Percentiles rank a stretch among this genome's conserved stretches.
Conservation (phyloP, 352 stramenopile genomes). For the Heterotrichella gracilis region DNA sequence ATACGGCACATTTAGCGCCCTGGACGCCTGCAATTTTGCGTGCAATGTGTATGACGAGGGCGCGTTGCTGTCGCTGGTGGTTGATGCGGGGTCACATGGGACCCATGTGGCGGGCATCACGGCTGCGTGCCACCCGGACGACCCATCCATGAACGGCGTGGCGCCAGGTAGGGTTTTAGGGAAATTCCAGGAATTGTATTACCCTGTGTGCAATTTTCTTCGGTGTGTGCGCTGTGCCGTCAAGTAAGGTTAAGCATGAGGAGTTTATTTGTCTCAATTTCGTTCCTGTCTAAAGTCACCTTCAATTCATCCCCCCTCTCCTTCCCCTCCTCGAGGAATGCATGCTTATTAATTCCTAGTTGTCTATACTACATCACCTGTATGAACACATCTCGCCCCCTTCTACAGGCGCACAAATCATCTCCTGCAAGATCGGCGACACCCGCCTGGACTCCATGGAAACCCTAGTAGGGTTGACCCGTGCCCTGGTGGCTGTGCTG, state of each 20-base stretch:
- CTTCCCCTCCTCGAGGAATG: too few relatives aligned
- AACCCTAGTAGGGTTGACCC: constrained; percentile 42
- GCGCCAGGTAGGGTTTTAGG: too few relatives aligned
- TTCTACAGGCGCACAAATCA: constrained; percentile 61
- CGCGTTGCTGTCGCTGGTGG: constrained; percentile 45
- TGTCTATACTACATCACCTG: too few relatives aligned
- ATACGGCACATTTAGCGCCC: constrained; percentile 48
- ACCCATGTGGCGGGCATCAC: constrained; percentile 75
- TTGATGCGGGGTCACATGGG: constrained; percentile 55
- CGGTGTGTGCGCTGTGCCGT: too few relatives aligned
- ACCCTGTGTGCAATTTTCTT: too few relatives aligned
- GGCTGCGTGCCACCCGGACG: constrained; percentile 35
- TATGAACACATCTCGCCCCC: too few relatives aligned
- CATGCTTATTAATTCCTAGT: too few relatives aligned
- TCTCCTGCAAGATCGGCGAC: constrained; percentile 71
- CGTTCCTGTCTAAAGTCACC: too few relatives aligned
- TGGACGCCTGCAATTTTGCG: constrained; percentile 69
- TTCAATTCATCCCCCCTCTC: too few relatives aligned
- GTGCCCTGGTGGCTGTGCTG: constrained; percentile 51
- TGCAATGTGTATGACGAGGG: constrained; percentile 71
- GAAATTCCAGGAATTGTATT: too few relatives aligned
- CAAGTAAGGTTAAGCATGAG: too few relatives aligned
- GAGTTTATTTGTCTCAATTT: too few relatives aligned
- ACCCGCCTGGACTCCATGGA: constrained; percentile 60
- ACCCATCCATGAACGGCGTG: constrained; percentile 35